These are phyloP conservation scores for Dendrostoma leiphaemia DNA, from an alignment of 2,329 filamentous ascomycete species.

Conservation along the genomic window DNA sequence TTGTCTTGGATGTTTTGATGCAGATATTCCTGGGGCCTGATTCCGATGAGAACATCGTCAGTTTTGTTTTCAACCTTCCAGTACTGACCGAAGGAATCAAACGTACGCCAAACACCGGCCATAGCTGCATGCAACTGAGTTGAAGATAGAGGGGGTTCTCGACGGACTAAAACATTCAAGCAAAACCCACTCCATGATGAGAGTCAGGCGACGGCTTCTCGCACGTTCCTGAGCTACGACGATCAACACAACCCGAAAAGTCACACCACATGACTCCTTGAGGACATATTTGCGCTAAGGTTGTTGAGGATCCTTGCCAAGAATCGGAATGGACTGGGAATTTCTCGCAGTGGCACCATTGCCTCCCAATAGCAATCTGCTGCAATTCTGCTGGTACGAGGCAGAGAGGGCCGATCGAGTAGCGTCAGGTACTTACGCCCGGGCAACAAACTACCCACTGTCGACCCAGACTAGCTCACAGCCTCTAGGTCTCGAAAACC, in stretches of 20 bases:
- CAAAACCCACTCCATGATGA: too few species aligned
- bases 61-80: too few species aligned
- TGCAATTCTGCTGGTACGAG: constrained; percentile 54
- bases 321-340: constrained; percentile 11
- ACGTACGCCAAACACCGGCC: too few species aligned
- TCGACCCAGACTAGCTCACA: background rate
- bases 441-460: too few species aligned
- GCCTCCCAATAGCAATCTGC: constrained; percentile 31
- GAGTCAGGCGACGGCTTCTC: too few species aligned
- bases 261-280: background rate
- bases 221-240: too few species aligned
- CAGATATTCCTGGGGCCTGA: background rate
- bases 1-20: background rate
- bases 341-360: constrained; percentile 8
- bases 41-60: too few species aligned
- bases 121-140: too few species aligned
- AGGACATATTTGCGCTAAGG: background rate
- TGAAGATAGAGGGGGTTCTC: too few species aligned
- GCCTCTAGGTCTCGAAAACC: constrained; percentile 41
- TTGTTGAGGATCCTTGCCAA: background rate
- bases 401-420: constrained; percentile 51
- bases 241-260: background rate
- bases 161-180: too few species aligned
- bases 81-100: too few species aligned
- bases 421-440: constrained; percentile 25